Evolutionary conservation across 768 basidiomycete genomes (phyloP), one percentile per base, ranked within the genome.

Genomic region (Mycena filopes): DNA sequence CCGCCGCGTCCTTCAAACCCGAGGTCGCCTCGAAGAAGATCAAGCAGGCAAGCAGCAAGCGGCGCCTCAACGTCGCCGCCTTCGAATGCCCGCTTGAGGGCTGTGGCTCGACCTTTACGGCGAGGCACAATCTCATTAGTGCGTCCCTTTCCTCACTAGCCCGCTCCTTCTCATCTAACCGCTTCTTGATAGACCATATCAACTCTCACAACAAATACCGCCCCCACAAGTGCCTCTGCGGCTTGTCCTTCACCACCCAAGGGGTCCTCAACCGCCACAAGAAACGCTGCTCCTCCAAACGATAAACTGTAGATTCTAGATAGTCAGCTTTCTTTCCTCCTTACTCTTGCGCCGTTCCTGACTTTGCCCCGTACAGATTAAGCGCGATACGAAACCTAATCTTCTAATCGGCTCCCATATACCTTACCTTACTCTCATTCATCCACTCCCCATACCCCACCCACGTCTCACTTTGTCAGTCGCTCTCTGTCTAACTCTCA

Each of bases 11-110:
- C 47, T 69, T 69, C 41, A 69, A 69, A 43, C 20, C 26, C 38
- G 56, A 63, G n/a, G 68, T 69, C 50, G 68, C 64, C 13, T 66
- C 68, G 51, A 69, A 63, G 29, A 66, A 69, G 68, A 69, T 69
- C 56, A 51, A 53, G 51, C 55, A 50, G 42, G 68, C 68, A 29
- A 69, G 68, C 60, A 49, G 21, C 38, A 55, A 55, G 46, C 29
- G 68, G 18, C 68, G 68, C 3, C 31, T 62, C 46, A 69, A 69
- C 29, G 61, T 33, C 29, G 66, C 66, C 8, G 5, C 45, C n/a
- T 67, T 67, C 33, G 6, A 7, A 9, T 67, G 66, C 26, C 60
- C 60, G 4, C 40, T 67, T 1, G 29, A 55, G 21, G 40, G 25
- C 2, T 67, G 66, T 48, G 9, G 31, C 31, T 63, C 60, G 61